Evolutionary conservation across 345 rosid genomes (phyloP).

Genomic region (Lumnitzera littorea): DNA sequence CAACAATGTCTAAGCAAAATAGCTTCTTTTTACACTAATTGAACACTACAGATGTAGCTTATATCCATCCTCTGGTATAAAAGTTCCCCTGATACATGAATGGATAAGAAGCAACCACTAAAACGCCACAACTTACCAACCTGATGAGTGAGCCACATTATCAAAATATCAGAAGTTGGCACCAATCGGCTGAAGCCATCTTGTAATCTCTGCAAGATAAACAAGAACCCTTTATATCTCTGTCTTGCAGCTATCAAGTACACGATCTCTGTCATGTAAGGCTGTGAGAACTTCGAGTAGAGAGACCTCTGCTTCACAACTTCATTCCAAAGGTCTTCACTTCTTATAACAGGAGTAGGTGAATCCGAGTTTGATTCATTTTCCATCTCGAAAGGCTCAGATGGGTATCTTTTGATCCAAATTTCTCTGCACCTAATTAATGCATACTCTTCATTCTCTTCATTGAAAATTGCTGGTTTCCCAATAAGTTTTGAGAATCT

Average conservation of each 20-base stretch:
- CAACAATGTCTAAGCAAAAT: no score
- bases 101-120: neutral
- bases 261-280: slow-evolving; percentile 58
- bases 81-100: neutral
- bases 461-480: slow-evolving; percentile 63
- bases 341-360: slow-evolving; percentile 8
- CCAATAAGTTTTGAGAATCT: slow-evolving; percentile 76
- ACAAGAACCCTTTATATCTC: slow-evolving; percentile 69
- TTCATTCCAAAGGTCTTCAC: slow-evolving; percentile 35
- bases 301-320: slow-evolving; percentile 42
- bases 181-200: slow-evolving; percentile 40
- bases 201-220: slow-evolving; percentile 33
- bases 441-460: slow-evolving; percentile 78
- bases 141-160: slow-evolving; percentile 87
- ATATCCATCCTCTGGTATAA: no score
- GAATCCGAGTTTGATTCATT: slow-evolving; percentile 45
- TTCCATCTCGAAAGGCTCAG: slow-evolving; percentile 51
- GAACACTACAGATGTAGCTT: no score
- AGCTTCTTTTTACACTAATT: no score
- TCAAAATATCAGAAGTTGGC: slow-evolving; percentile 59
- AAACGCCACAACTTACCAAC: slow-evolving; percentile 19
- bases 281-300: slow-evolving; percentile 49
- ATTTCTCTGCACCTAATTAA: slow-evolving; percentile 54
- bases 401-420: slow-evolving; percentile 52
- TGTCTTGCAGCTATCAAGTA: slow-evolving; percentile 67